phyloP scores from a whole-genome alignment of 1,284 basidiomycete species.

The Volvariella surrecta region DNA sequence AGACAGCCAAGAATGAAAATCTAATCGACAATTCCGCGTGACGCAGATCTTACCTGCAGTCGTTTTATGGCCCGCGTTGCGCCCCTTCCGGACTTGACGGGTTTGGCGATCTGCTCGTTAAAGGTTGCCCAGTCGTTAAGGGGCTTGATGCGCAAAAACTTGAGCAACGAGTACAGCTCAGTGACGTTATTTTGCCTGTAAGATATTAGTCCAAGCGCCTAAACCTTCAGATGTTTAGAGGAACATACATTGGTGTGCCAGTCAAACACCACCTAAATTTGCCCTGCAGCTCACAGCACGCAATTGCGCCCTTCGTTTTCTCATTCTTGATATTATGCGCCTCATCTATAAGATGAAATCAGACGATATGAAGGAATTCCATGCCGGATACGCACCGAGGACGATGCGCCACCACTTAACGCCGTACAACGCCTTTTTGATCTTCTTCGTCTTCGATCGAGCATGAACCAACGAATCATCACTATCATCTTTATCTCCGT shows the following conservation, averaged over 20 bases:
- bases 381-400: conserved; percentile 45
- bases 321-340: conserved; percentile 97
- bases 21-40: conserved; percentile 6
- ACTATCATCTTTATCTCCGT: conserved; percentile 28
- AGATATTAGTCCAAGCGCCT: background rate
- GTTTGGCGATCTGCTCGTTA: conserved; percentile 71
- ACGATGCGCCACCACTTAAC: conserved; percentile 84
- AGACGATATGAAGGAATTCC: background rate
- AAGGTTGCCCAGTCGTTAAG: conserved; percentile 78
- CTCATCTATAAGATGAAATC: conserved; percentile 58
- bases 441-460: conserved; percentile 29
- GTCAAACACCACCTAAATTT: conserved; percentile 89
- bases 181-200: conserved; percentile 78
- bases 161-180: conserved; percentile 85
- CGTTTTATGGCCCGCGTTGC: conserved; percentile 72
- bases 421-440: conserved; percentile 65
- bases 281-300: conserved; percentile 70
- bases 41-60: conserved; percentile 52
- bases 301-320: conserved; percentile 74
- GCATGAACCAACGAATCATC: conserved; percentile 33
- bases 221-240: too few species aligned
- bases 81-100: conserved; percentile 67
- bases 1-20: conserved; percentile 4
- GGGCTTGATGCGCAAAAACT: conserved; percentile 82
- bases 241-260: conserved; percentile 79